These are phyloP conservation scores for Prunella vulgaris DNA, from an alignment of 257 asterid species.

Conservation along the genomic window DNA sequence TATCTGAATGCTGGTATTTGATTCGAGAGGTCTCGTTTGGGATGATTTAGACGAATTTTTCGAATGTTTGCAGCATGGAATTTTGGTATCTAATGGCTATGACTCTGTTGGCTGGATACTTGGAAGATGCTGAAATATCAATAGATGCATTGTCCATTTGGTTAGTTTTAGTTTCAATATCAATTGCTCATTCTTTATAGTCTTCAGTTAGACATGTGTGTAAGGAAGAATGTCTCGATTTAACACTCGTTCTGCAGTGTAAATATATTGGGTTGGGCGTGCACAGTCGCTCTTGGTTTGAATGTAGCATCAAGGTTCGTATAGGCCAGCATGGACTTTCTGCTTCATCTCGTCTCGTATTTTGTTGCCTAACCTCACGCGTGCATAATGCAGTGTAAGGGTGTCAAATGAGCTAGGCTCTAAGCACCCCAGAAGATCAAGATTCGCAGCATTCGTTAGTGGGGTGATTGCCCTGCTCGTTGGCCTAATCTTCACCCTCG, in stretches of 20 bases:
- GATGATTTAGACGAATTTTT: too few relatives aligned
- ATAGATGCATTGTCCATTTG: constrained; percentile 54
- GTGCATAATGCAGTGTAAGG: constrained; percentile 37
- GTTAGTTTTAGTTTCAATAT: constrained; percentile 21
- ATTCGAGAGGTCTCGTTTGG: too few relatives aligned
- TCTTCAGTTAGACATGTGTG: not conserved
- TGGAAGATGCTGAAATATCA: constrained; percentile 47
- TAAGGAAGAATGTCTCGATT: not conserved
- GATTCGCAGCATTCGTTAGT: constrained; percentile 37
- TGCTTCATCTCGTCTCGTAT: not conserved
- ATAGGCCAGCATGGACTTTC: too few relatives aligned
- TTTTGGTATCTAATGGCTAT: constrained; percentile 37
- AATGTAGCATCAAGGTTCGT: constrained; percentile 45
- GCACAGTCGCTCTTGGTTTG: constrained; percentile 39
- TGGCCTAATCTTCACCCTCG: constrained; percentile 29
- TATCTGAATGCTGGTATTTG: too few relatives aligned
- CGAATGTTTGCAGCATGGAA: constrained; percentile 40
- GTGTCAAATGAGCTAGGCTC: constrained; percentile 53
- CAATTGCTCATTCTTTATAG: not conserved
- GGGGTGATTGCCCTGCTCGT: constrained; percentile 29
- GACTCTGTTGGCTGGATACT: constrained; percentile 45
- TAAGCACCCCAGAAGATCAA: constrained; percentile 34
- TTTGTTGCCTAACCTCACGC: not conserved
- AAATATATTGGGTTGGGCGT: constrained; percentile 41
- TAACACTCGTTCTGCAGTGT: constrained; percentile 24